These are phyloP conservation scores for Leccinum aurantiacum DNA, from an alignment of 768 basidiomycete genomes.

Conservation along the genomic window DNA sequence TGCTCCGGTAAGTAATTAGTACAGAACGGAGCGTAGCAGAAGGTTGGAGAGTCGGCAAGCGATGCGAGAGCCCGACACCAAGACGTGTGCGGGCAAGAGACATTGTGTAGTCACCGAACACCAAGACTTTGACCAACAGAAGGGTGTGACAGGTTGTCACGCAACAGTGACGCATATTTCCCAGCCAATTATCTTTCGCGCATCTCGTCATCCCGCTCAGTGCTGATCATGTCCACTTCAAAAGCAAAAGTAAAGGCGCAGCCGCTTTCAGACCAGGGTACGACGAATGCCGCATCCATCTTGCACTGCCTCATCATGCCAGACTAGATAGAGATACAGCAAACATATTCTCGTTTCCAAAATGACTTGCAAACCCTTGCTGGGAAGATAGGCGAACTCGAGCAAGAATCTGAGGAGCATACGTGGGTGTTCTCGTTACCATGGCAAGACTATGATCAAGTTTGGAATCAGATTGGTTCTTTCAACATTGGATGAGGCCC, in stretches of 20 bases:
- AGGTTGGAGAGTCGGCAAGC: constrained; percentile 33
- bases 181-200: constrained; percentile 28
- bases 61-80: constrained; percentile 52
- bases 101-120: constrained; percentile 40
- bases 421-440: constrained; percentile 51
- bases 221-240: constrained; percentile 44
- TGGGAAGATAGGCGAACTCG: constrained; percentile 93
- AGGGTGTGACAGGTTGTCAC: constrained; percentile 31
- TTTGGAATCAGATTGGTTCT: constrained; percentile 70
- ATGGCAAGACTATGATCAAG: constrained; percentile 1
- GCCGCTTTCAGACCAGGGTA: constrained; percentile 72
- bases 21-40: constrained; percentile 34
- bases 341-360: constrained; percentile 77
- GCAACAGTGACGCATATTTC: constrained; percentile 19
- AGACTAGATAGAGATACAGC: constrained; percentile 76
- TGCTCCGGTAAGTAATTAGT: constrained; percentile 45
- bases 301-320: constrained; percentile 37
- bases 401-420: constrained; percentile 95
- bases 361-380: constrained; percentile 90
- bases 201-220: constrained; percentile 11
- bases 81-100: constrained; percentile 55
- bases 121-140: constrained; percentile 15
- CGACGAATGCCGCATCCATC: constrained; percentile 16
- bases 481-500: constrained; percentile 78
- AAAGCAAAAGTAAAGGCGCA: constrained; percentile 62